These are phyloP conservation scores for Tricholomella constricta DNA, from an alignment of 768 basidiomycete genomes.

Conservation along the genomic window DNA sequence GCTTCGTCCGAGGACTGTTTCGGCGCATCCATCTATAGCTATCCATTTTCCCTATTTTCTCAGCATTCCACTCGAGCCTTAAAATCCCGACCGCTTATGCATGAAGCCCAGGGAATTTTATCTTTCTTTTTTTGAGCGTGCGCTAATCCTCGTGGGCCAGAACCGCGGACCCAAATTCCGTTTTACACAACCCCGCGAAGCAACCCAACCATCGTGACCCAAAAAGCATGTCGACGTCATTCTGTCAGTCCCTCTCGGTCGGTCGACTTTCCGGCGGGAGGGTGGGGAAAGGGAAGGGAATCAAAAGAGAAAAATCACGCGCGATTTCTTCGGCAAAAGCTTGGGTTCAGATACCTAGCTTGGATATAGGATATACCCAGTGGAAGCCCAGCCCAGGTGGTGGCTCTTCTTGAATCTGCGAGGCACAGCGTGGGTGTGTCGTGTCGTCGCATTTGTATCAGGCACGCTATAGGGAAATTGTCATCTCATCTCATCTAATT, in stretches of 20 bases:
- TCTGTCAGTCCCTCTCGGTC: constrained; percentile 6
- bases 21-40: not conserved
- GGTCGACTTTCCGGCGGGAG: too few relatives aligned
- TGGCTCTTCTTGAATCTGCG: not conserved
- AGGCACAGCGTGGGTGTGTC: constrained; percentile 7
- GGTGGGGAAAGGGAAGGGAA: too few relatives aligned
- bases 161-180: constrained; percentile 12
- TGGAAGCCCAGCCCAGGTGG: too few relatives aligned
- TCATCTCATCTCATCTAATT: constrained; percentile 8
- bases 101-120: not conserved
- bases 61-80: constrained; percentile 1
- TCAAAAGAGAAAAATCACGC: constrained; percentile 6
- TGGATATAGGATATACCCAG: too few relatives aligned
- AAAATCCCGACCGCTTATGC: constrained; percentile 10
- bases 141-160: not conserved
- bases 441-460: too few relatives aligned
- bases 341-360: not conserved
- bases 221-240: constrained; percentile 12
- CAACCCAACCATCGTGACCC: not conserved
- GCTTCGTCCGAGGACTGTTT: constrained; percentile 15
- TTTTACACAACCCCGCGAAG: not conserved
- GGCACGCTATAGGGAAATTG: constrained; percentile 15
- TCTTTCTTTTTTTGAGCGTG: too few relatives aligned
- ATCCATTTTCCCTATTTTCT: constrained; percentile 11
- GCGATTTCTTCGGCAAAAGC: constrained; percentile 15